These are phyloP conservation scores for Neurospora discreta DNA, from an alignment of 495 filamentous ascomycete genomes.

Conservation along the genomic window DNA sequence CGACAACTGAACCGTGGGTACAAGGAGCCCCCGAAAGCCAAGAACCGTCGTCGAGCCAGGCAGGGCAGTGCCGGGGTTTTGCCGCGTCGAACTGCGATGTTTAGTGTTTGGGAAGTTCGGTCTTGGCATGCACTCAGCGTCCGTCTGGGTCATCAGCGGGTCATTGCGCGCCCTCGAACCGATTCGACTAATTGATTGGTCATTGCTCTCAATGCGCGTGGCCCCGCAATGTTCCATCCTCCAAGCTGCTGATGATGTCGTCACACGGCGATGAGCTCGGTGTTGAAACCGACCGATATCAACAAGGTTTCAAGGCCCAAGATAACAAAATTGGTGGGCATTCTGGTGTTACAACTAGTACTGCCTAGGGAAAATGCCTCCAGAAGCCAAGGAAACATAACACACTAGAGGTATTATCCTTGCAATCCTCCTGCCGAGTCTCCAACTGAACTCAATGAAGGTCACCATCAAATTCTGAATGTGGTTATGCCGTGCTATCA, in stretches of 20 bases:
- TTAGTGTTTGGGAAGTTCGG: background rate
- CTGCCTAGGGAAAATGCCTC: background rate
- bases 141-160: background rate
- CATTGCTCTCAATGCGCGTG: background rate
- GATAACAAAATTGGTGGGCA: background rate
- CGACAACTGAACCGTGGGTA: background rate
- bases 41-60: background rate
- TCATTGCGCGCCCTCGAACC: background rate
- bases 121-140: background rate
- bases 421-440: background rate
- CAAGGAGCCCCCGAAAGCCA: background rate
- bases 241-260: background rate
- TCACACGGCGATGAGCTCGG: background rate
- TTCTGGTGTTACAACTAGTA: background rate
- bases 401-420: background rate
- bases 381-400: background rate
- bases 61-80: background rate
- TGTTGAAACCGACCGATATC: background rate
- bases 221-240: background rate
- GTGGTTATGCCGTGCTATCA: background rate
- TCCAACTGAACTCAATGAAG: background rate
- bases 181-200: background rate
- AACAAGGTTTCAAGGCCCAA: background rate
- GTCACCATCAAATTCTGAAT: background rate
- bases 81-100: background rate